A percentile compares a stretch with the other conserved stretches of the same genome.
phyloP scores from a whole-genome alignment of 108 stramenopile genomes.

The Aurantiochytrium sp. region DNA sequence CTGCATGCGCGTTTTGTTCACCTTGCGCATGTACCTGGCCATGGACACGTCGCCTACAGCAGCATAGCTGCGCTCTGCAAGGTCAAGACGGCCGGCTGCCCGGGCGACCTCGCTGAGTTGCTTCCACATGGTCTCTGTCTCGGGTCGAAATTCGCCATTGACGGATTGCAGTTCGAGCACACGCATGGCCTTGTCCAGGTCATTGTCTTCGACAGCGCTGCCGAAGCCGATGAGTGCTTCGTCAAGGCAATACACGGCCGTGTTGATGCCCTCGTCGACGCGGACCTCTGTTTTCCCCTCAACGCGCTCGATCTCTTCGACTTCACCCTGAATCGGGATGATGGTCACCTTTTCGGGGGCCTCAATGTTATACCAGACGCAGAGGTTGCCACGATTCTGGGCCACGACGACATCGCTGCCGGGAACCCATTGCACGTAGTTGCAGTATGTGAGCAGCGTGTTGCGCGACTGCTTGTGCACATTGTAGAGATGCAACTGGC shows the following conservation, averaged over 20 bases:
- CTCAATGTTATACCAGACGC: conserved; percentile 63
- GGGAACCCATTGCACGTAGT: conserved; percentile 64
- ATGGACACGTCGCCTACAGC: conserved; percentile 53
- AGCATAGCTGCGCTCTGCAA: conserved; percentile 49
- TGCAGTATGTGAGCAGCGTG: conserved; percentile 51
- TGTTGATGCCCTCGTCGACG: conserved; percentile 52
- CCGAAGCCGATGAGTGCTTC: conserved; percentile 57
- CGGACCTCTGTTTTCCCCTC: conserved; percentile 56
- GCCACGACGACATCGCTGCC: conserved; percentile 57
- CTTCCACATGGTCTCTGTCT: conserved; percentile 60
- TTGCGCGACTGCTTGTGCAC: conserved; percentile 31
- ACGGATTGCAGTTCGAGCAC: conserved; percentile 42
- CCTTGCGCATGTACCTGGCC: conserved; percentile 38
- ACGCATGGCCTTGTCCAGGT: conserved; percentile 41
- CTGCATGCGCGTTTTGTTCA: conserved; percentile 27
- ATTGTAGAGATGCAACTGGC: conserved; percentile 47
- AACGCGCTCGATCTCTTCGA: conserved; percentile 53
- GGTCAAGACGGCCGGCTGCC: conserved; percentile 25
- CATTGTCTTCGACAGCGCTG: conserved; percentile 50
- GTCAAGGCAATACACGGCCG: conserved; percentile 50
- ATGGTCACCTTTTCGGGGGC: conserved; percentile 54
- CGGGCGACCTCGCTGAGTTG: conserved; percentile 42
- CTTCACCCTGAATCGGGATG: conserved; percentile 52
- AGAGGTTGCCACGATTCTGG: conserved; percentile 43
- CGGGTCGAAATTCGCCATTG: conserved; percentile 35